phyloP scores from a whole-genome alignment of 768 basidiomycete genomes.

The Trametes sanguinea region DNA sequence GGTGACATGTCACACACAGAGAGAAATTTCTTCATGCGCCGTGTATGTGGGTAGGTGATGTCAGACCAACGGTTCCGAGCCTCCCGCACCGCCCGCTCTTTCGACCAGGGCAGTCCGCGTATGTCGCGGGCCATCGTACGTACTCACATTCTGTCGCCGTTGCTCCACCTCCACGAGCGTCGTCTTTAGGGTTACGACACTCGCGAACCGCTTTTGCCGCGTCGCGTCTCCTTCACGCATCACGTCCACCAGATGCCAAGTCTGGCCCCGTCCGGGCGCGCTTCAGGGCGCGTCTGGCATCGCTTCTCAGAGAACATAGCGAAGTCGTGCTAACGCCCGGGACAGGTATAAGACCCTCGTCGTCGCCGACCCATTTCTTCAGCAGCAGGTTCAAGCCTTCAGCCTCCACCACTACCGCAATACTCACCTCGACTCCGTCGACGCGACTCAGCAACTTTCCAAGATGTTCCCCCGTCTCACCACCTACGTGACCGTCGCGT shows the following conservation, averaged over 20 bases:
- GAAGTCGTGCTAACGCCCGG: no score
- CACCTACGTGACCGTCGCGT: conserved; percentile 2
- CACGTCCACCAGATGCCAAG: not conserved
- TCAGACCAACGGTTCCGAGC: not conserved
- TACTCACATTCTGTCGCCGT: not conserved
- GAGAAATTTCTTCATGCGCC: not conserved
- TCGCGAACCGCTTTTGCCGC: not conserved
- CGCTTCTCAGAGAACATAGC: not conserved
- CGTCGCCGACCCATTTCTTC: no score
- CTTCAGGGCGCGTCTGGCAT: not conserved
- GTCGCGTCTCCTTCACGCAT: not conserved
- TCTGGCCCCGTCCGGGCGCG: not conserved
- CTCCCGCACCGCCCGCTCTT: not conserved
- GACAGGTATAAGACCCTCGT: conserved; percentile 1
- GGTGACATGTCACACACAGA: not conserved
- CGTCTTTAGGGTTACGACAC: not conserved
- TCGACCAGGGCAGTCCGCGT: not conserved
- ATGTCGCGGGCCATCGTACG: no score
- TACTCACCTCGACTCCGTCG: not conserved
- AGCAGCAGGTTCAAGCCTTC: not conserved
- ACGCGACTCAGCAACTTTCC: not conserved
- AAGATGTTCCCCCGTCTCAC: conserved; percentile 10
- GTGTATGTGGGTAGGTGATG: not conserved
- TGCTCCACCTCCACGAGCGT: not conserved
- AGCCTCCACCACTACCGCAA: not conserved